Percentiles rank a stretch among this genome's conserved stretches.
Evolutionary conservation across 2,329 filamentous ascomycete species (phyloP).

Genomic region (Cadophora sp.): DNA sequence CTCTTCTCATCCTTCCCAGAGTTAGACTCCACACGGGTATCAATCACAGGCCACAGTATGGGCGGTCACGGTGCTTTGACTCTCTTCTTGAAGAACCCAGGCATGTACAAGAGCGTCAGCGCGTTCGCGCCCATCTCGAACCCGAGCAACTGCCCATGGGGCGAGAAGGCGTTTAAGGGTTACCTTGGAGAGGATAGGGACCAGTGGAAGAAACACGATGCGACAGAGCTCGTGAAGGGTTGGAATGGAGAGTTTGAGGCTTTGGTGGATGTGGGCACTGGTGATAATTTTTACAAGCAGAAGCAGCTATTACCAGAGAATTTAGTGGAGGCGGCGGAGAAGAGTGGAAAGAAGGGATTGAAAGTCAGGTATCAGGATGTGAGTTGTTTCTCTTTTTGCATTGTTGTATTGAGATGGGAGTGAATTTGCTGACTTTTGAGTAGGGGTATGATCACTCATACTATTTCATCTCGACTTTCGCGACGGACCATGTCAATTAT

Average conservation of each 20-base stretch:
- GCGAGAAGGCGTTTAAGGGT: constrained; percentile 90
- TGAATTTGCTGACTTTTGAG: constrained; percentile 25
- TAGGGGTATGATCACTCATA: constrained; percentile 96
- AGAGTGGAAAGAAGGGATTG: constrained; percentile 75
- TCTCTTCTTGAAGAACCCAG: constrained; percentile 89
- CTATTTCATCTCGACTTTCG: constrained; percentile 92
- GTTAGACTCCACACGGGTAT: constrained; percentile 74
- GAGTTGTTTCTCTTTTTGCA: constrained; percentile 41
- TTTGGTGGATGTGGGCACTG: constrained; percentile 91
- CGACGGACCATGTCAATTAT: constrained; percentile 88
- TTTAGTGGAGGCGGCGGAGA: constrained; percentile 79
- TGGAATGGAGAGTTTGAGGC: constrained; percentile 76
- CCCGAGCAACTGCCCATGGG: constrained; percentile 87
- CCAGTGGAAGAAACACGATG: constrained; percentile 89
- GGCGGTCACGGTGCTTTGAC: constrained; percentile 95
- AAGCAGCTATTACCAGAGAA: constrained; percentile 94
- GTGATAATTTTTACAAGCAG: constrained; percentile 96
- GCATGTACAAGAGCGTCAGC: constrained; percentile 85
- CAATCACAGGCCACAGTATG: constrained; percentile 96
- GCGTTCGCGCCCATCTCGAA: constrained; percentile 93
- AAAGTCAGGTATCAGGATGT: constrained; percentile 82
- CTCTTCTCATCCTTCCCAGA: constrained; percentile 76
- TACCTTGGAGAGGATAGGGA: constrained; percentile 83
- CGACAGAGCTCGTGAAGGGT: constrained; percentile 83
- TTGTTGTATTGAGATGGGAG: background rate